Evolutionary conservation across 805 yeast species (phyloP), one percentile per base, ranked within the genome.

Genomic region (Brettanomyces anomalus): DNA sequence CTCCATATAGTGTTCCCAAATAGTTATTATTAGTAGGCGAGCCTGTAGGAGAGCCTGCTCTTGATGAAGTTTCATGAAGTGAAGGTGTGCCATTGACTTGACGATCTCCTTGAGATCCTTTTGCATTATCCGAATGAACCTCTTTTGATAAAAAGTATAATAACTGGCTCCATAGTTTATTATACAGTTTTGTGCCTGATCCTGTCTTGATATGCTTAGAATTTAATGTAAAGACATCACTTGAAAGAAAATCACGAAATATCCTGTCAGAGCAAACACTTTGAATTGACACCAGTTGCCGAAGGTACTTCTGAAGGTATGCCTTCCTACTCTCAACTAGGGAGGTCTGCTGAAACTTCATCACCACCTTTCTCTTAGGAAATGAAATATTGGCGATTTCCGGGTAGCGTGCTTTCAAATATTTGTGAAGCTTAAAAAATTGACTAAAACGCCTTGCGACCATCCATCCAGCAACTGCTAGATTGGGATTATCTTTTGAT

Each of bases 401-500:
- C 0, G 78, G 71, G 50, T 78, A 81, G 36, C 62, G 66, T 3
- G 60, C 58, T 44, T 70, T 75, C 50, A 89, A 62, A 47, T 83
- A 78, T 46, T 76, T 77, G 55, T 89, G 79, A 30, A 89, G 65
- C 47, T 72, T 75, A 60, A 71, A 79, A 58, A 89, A 89, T 55
- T 90, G 96, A 51, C 85, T 85, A 55, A 79, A 89, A 44, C 97
- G 67, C 50, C 96, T 66, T 0, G 95, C 90, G n/a, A 88, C 84
- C 42, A 85, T 77, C 97, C 97, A 90, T 0, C 86, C 83, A 0
- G 89, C 86, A 2, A 75, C 66, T 4, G 71, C 69, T 6, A 64
- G 57, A 3, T 74, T 44, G 4, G 49, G 44, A 41, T 57, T 52
- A 8, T 55, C 55, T 0, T 45, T 46, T 1, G 58, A 52, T 8